phyloP scores from a whole-genome alignment of 805 yeast species.

The Yarrowia porcina region DNA sequence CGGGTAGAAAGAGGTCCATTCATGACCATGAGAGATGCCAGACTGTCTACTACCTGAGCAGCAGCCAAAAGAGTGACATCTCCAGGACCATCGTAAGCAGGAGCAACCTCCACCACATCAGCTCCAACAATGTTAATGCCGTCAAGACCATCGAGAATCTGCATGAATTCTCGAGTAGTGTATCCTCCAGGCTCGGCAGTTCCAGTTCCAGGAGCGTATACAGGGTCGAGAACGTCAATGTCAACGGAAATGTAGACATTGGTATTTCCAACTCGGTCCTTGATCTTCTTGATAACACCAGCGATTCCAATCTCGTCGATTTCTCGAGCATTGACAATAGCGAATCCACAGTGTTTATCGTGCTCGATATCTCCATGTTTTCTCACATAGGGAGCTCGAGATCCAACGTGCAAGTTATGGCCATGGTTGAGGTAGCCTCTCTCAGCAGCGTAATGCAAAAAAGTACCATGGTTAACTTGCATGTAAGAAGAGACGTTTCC shows the following conservation, averaged over 20 bases:
- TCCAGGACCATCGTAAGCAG: slow-evolving; percentile 56
- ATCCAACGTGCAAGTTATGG: slow-evolving; percentile 57
- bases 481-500: slow-evolving; percentile 61
- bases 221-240: slow-evolving; percentile 95
- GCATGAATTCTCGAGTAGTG: slow-evolving; percentile 76
- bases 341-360: slow-evolving; percentile 61
- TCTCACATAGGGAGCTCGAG: slow-evolving; percentile 58
- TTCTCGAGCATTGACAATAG: slow-evolving; percentile 63
- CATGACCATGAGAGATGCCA: slow-evolving; percentile 17
- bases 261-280: slow-evolving; percentile 64
- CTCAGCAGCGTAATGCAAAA: slow-evolving; percentile 66
- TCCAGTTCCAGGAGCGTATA: slow-evolving; percentile 94
- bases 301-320: slow-evolving; percentile 59
- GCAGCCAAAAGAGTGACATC: slow-evolving; percentile 58
- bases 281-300: slow-evolving; percentile 53
- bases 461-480: slow-evolving; percentile 64
- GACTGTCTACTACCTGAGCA: slow-evolving; percentile 48
- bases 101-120: slow-evolving; percentile 72
- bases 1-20: slow-evolving; percentile 12
- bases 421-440: slow-evolving; percentile 53
- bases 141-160: slow-evolving; percentile 56
- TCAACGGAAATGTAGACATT: slow-evolving; percentile 92
- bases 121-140: slow-evolving; percentile 66
- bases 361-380: slow-evolving; percentile 51
- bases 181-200: slow-evolving; percentile 97